Conservation (phyloP, 2,329 filamentous ascomycete species). For the Trichophyton schoenleinii region DNA sequence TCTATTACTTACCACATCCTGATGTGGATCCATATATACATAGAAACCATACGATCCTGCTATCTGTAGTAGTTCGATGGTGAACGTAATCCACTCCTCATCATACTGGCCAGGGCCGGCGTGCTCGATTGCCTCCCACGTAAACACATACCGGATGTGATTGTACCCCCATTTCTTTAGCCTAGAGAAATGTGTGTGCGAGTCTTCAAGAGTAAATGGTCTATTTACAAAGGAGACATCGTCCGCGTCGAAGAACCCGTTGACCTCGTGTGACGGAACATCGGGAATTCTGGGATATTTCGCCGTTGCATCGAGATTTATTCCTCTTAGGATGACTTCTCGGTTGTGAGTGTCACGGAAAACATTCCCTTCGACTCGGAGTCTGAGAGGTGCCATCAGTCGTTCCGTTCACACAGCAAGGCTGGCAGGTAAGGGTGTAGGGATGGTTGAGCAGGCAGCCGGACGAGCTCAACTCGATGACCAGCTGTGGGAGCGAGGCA, state of each 20-base stretch:
- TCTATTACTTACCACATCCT: slow-evolving; percentile 59
- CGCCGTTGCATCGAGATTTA: slow-evolving; percentile 83
- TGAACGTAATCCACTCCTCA: slow-evolving; percentile 84
- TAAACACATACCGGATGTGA: slow-evolving; percentile 90
- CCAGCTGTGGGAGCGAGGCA: background rate
- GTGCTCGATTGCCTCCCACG: slow-evolving; percentile 97
- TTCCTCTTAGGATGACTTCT: slow-evolving; percentile 79
- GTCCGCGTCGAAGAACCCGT: slow-evolving; percentile 86
- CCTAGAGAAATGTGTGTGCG: slow-evolving; percentile 72
- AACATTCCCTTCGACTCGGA: slow-evolving; percentile 71
- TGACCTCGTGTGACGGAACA: slow-evolving; percentile 62
- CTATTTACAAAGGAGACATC: slow-evolving; percentile 76
- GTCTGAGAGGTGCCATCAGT: slow-evolving; percentile 58
- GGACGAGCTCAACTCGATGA: background rate
- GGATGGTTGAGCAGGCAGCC: background rate
- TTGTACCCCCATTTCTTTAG: slow-evolving; percentile 89
- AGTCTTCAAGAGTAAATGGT: slow-evolving; percentile 72
- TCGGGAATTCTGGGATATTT: slow-evolving; percentile 78
- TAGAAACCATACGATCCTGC: slow-evolving; percentile 90
- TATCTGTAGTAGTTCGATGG: slow-evolving; percentile 67
- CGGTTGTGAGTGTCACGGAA: slow-evolving; percentile 74
- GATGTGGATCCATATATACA: slow-evolving; percentile 96
- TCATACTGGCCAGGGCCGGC: slow-evolving; percentile 84
- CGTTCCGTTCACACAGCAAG: background rate
- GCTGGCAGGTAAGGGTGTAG: background rate